Percentiles rank a stretch among this genome's conserved stretches.
These are phyloP conservation scores for Sporothrix brasiliensis DNA, from an alignment of 2,329 filamentous ascomycete genomes.

Conservation along the genomic window DNA sequence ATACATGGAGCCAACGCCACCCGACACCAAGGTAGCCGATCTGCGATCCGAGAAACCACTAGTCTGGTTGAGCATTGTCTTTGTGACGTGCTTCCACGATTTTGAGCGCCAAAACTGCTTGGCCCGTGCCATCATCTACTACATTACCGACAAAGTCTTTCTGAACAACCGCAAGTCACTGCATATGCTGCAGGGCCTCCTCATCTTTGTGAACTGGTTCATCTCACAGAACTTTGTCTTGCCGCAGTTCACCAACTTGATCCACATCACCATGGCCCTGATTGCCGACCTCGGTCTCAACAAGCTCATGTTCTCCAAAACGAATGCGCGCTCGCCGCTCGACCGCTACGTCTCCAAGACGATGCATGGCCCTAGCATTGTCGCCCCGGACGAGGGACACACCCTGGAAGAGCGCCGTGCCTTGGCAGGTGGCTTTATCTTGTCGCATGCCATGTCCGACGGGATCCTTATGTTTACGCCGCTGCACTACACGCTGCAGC, in stretches of 20 bases:
- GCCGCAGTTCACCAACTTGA: conserved; percentile 36
- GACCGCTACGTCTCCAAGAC: conserved; percentile 31
- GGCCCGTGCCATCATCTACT: conserved; percentile 33
- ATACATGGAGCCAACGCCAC: conserved; percentile 30
- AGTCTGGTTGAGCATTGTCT: conserved; percentile 38
- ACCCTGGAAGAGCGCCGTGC: conserved; percentile 49
- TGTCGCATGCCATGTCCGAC: conserved; percentile 42
- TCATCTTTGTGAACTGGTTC: conserved; percentile 36
- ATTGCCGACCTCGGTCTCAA: conserved; percentile 38
- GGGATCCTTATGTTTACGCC: conserved; percentile 43
- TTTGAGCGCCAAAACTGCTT: conserved; percentile 35
- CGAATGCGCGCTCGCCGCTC: conserved; percentile 32
- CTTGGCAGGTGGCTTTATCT: conserved; percentile 49
- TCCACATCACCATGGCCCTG: conserved; percentile 36
- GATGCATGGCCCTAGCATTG: conserved; percentile 30
- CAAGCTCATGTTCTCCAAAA: conserved; percentile 33
- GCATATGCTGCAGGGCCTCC: conserved; percentile 36
- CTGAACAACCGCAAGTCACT: conserved; percentile 32
- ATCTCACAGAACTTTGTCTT: conserved; percentile 34
- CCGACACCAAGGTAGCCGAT: conserved; percentile 27
- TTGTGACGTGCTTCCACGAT: conserved; percentile 36
- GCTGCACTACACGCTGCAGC: conserved; percentile 48
- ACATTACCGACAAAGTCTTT: conserved; percentile 35
- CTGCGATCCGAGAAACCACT: conserved; percentile 35
- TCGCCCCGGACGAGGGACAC: conserved; percentile 31